Conservation (phyloP, 1,139 yeast genomes). For the Maudiozyma humilis region DNA sequence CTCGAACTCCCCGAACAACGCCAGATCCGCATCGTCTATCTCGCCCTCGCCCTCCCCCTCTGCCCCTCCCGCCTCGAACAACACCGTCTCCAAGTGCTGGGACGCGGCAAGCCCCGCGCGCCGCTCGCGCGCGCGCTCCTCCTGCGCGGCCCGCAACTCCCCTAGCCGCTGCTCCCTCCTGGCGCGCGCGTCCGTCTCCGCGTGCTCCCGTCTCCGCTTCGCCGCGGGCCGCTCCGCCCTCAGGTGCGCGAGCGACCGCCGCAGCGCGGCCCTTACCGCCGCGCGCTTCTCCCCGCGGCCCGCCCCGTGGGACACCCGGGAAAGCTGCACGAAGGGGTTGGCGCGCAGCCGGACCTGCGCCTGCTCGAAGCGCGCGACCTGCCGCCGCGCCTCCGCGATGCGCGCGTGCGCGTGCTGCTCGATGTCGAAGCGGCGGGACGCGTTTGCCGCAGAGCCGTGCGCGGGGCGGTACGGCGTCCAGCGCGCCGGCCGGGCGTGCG, state of each 20-base stretch:
- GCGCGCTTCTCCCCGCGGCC: too few relatives aligned
- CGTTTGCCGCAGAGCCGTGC: too few relatives aligned
- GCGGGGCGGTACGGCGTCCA: too few relatives aligned
- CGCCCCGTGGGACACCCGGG: too few relatives aligned
- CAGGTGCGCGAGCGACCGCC: too few relatives aligned
- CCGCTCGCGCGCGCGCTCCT: constrained; percentile 11
- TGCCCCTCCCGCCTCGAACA: constrained; percentile 9
- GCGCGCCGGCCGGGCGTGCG: too few relatives aligned
- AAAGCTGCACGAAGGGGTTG: constrained; percentile 24
- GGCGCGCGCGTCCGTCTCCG: constrained; percentile 13
- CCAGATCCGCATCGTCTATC: constrained; percentile 18
- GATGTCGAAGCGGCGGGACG: constrained; percentile 38
- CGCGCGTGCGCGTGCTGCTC: constrained; percentile 48
- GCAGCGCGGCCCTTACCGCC: too few relatives aligned
- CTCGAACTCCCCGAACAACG: constrained; percentile 20
- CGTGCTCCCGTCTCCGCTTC: too few relatives aligned
- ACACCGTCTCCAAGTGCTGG: constrained; percentile 3
- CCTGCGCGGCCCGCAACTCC: constrained; percentile 12
- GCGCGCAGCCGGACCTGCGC: constrained; percentile 22
- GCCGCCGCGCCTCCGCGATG: constrained; percentile 28
- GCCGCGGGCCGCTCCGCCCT: too few relatives aligned
- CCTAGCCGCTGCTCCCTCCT: constrained; percentile 11
- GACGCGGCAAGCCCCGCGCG: not conserved
- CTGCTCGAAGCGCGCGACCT: constrained; percentile 29
- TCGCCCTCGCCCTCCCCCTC: not conserved